Evolutionary conservation across 2,329 filamentous ascomycete genomes (phyloP), one percentile per base, ranked within the genome.

Genomic region (Beauveria bassiana): DNA sequence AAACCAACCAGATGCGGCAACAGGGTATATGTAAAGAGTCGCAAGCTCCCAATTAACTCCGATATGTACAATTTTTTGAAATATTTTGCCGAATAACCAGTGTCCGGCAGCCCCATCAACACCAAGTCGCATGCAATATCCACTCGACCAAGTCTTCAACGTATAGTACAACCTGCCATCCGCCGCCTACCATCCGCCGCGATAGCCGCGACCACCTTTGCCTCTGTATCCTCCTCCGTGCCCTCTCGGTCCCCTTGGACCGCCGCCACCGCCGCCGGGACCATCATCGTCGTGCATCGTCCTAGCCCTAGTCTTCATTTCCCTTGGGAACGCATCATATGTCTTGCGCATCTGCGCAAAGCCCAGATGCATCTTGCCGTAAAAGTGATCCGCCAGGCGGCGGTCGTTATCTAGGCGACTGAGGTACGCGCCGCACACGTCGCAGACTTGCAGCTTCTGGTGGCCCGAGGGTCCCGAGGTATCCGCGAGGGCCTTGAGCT

Each of bases 281-380:
- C 77, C 77, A 64, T 80, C 72, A 10, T 76, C 69, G 31, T 81
- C 80, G 60, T 83, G 79, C 67, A 84, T 80, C 22, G 79, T 77
- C 20, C 85, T 83, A 53, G 81, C 79, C 31, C 90, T 80, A 1
- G 88, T 88, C 71, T 91, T 90, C 75, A 96, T 81, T 72, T 97
- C 92, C 75, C 92, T 92, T 57, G 88, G 88, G 65, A 99, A 86
- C n/a, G 84, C 79, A 61, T 96, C 92, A 70, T 86, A 92, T 3
- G 92, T 95, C 81, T 95, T 96, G 68, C 95, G 86, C 95, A 99
- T 99, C 77, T 96, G 91, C 18, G 95, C 95, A 73, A 98, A 99
- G 0, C 95, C 95, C 62, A 99, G 78, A 72, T 99, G 95, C 95
- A 99, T 99, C 81, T 99, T 99, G 24, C 95, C 95, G 75, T 97